A percentile compares a stretch with the other conserved stretches of the same genome.
Evolutionary conservation across 2,329 filamentous ascomycete genomes (phyloP).

Genomic region (Arthrinium puccinioides): DNA sequence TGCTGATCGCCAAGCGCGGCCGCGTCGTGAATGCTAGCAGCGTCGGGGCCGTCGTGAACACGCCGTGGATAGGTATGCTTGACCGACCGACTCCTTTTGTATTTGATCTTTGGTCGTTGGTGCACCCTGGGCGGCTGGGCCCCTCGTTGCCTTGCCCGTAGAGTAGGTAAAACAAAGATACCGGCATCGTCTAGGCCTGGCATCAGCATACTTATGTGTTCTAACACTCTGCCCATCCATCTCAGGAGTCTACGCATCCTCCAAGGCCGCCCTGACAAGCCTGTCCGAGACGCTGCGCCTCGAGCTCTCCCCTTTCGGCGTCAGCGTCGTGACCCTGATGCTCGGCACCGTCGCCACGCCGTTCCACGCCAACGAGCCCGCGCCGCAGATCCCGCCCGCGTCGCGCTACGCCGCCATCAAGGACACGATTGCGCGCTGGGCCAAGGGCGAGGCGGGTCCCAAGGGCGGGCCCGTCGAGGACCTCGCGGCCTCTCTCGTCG

Average conservation of each 20-base stretch:
- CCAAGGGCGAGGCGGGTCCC: constrained; percentile 11
- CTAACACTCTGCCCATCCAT: constrained; percentile 1
- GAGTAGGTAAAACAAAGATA: background rate
- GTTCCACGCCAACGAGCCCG: constrained; percentile 14
- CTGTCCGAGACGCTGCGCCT: constrained; percentile 31
- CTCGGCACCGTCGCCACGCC: constrained; percentile 23
- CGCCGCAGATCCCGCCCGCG: constrained; percentile 5
- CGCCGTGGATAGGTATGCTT: constrained; percentile 28
- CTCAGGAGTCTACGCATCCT: constrained; percentile 11
- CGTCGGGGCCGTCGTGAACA: constrained; percentile 19
- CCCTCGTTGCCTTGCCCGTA: too few species aligned
- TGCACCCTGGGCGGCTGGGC: background rate
- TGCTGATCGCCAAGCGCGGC: constrained; percentile 6
- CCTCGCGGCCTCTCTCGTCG: constrained; percentile 9
- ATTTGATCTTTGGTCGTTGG: background rate
- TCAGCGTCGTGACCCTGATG: constrained; percentile 25
- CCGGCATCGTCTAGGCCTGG: constrained; percentile 25
- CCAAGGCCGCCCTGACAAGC: constrained; percentile 32
- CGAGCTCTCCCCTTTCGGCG: constrained; percentile 27
- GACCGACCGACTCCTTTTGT: background rate
- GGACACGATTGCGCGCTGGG: constrained; percentile 10
- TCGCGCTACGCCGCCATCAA: constrained; percentile 11
- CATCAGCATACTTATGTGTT: constrained; percentile 13
- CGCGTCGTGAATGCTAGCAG: constrained; percentile 33
- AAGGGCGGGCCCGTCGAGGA: constrained; percentile 6